phyloP scores from a whole-genome alignment of 768 basidiomycete species.

The Boletus insuetus region DNA sequence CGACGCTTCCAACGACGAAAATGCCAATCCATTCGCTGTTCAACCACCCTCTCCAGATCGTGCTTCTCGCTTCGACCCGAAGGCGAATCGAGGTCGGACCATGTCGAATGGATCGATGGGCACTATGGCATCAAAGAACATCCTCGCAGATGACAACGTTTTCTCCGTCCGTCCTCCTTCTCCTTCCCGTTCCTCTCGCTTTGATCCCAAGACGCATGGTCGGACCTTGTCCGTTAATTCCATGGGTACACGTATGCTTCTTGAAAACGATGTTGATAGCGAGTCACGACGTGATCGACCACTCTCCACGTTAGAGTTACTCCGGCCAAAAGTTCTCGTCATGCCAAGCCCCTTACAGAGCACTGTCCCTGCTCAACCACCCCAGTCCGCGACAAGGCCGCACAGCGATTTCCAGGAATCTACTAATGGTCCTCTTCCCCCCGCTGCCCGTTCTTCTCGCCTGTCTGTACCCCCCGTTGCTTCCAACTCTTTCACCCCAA shows the following conservation, averaged over 20 bases:
- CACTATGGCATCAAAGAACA: slow-evolving; percentile 32
- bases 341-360: slow-evolving; percentile 89
- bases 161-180: slow-evolving; percentile 68
- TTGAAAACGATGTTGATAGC: slow-evolving; percentile 49
- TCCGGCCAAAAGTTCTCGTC: slow-evolving; percentile 88
- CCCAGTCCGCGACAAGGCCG: slow-evolving; percentile 33
- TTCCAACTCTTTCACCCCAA: slow-evolving; percentile 75
- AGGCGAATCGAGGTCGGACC: slow-evolving; percentile 36
- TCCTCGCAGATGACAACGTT: slow-evolving; percentile 51
- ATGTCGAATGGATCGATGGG: slow-evolving; percentile 48
- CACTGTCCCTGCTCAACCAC: slow-evolving; percentile 32
- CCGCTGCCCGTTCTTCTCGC: slow-evolving; percentile 61
- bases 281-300: slow-evolving; percentile 47
- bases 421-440: slow-evolving; percentile 68
- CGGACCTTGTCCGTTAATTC: slow-evolving; percentile 66
- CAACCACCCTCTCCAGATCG: slow-evolving; percentile 38
- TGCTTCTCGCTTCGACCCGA: slow-evolving; percentile 45
- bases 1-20: slow-evolving; percentile 33
- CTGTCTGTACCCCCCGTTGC: slow-evolving; percentile 39
- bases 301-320: slow-evolving; percentile 72
- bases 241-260: slow-evolving; percentile 59
- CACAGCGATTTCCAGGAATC: slow-evolving; percentile 63
- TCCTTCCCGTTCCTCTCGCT: slow-evolving; percentile 60
- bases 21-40: slow-evolving; percentile 34
- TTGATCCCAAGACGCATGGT: slow-evolving; percentile 76